phyloP scores from a whole-genome alignment of 1,284 basidiomycete species.

The Phellinidium pouzarii region DNA sequence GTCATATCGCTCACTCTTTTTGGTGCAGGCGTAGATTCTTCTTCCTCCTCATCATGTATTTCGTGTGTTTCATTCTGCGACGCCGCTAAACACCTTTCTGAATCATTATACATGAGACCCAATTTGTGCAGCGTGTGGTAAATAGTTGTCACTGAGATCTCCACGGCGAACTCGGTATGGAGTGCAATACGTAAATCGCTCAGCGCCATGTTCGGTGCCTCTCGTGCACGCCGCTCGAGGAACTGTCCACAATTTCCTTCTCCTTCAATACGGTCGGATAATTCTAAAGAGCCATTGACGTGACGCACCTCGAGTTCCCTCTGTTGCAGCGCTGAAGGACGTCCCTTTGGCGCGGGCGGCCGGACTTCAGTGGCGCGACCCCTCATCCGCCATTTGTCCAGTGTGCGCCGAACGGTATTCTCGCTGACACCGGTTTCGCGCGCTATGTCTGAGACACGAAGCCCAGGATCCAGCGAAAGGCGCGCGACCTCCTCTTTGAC shows the following conservation, averaged over 20 bases:
- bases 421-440: background rate
- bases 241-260: background rate
- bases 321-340: background rate
- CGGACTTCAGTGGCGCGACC: background rate
- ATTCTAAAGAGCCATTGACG: background rate
- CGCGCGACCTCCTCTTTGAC: slow-evolving; percentile 1
- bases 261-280: background rate
- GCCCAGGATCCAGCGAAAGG: background rate
- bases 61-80: background rate
- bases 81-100: background rate
- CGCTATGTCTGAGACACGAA: background rate
- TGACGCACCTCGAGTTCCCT: background rate
- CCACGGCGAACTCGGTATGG: background rate
- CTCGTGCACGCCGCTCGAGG: background rate
- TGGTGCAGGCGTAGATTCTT: too few relatives aligned
- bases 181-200: background rate
- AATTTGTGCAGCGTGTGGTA: background rate
- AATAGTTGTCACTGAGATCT: background rate
- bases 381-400: background rate
- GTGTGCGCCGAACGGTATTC: background rate
- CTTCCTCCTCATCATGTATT: background rate
- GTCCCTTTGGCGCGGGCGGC: background rate
- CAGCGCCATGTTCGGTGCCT: background rate
- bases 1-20: background rate
- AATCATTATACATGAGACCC: background rate